These are phyloP conservation scores for Fragosphaeria purpurea DNA, from an alignment of 2,329 filamentous ascomycete genomes.

Conservation along the genomic window DNA sequence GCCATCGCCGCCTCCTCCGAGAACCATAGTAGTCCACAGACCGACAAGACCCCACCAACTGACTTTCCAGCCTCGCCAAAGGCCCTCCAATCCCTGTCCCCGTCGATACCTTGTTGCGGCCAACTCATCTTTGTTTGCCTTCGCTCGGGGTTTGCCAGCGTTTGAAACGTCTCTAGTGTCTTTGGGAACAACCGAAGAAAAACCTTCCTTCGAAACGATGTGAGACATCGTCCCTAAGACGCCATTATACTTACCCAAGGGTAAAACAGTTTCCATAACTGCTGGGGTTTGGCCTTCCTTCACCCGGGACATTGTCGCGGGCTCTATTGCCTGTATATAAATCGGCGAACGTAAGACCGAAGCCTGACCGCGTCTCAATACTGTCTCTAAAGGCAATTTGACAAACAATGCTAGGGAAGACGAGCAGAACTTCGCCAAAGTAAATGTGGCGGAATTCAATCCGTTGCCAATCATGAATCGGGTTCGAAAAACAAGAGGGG, in stretches of 20 bases:
- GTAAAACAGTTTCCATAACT: constrained; percentile 61
- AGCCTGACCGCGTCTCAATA: constrained; percentile 80
- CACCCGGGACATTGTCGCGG: too few relatives aligned
- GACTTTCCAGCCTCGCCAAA: constrained; percentile 68
- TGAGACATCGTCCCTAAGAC: constrained; percentile 84
- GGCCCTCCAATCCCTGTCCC: constrained; percentile 58
- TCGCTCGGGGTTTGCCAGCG: constrained; percentile 21
- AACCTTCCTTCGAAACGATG: constrained; percentile 74
- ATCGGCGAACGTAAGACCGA: constrained; percentile 51
- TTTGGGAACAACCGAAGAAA: too few relatives aligned
- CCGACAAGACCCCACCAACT: constrained; percentile 70
- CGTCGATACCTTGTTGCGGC: constrained; percentile 38
- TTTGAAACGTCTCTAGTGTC: too few relatives aligned
- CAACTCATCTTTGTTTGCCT: constrained; percentile 24
- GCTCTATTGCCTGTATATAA: constrained; percentile 37
- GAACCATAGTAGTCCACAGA: constrained; percentile 58
- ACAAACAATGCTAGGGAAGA: constrained; percentile 73
- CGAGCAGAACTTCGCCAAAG: constrained; percentile 69
- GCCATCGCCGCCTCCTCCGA: constrained; percentile 51
- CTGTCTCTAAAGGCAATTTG: constrained; percentile 84
- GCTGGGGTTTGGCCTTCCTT: neutral
- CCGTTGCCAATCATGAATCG: constrained; percentile 75
- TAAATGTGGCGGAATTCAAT: constrained; percentile 71
- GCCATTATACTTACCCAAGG: constrained; percentile 72
- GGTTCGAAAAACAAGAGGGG: constrained; percentile 77